phyloP scores from a whole-genome alignment of 164 flowering plant species.

The Piper betle region DNA sequence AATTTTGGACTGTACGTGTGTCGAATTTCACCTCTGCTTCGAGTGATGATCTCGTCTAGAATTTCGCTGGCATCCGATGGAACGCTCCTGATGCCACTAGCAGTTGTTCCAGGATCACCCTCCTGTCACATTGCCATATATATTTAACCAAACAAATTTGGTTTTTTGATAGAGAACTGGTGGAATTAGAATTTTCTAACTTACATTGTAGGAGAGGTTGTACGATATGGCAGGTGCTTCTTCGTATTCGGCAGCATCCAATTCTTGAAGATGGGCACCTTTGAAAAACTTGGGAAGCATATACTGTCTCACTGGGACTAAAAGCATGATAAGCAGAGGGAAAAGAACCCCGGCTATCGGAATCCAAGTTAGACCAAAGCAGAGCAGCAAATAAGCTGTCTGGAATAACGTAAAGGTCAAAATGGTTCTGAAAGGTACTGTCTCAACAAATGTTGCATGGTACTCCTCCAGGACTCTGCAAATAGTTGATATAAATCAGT shows the following conservation, averaged over 20 bases:
- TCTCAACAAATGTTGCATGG: slow-evolving; percentile 80
- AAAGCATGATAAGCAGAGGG: slow-evolving; percentile 86
- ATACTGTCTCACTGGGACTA: slow-evolving; percentile 83
- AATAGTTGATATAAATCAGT: not conserved
- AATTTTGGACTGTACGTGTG: slow-evolving; percentile 55
- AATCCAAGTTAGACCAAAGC: slow-evolving; percentile 92
- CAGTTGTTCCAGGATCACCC: slow-evolving; percentile 24
- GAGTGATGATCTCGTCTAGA: slow-evolving; percentile 68
- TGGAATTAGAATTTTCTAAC: slow-evolving; percentile 9
- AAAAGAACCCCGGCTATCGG: slow-evolving; percentile 90
- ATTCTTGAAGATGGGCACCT: slow-evolving; percentile 80
- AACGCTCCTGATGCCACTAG: slow-evolving; percentile 13
- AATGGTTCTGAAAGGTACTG: slow-evolving; percentile 73
- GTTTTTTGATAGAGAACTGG: not conserved
- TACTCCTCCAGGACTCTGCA: slow-evolving; percentile 64
- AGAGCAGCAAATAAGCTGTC: slow-evolving; percentile 59
- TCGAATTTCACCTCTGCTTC: slow-evolving; percentile 91
- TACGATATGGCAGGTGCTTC: slow-evolving; percentile 63
- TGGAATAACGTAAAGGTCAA: slow-evolving; percentile 75
- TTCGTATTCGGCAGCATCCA: slow-evolving; percentile 94
- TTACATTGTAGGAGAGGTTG: slow-evolving; percentile 53
- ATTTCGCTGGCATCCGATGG: slow-evolving; percentile 48
- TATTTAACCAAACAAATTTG: not conserved
- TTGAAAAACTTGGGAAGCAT: slow-evolving; percentile 83
- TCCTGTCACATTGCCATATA: slow-evolving; percentile 23